These are phyloP conservation scores for Boletus rufocinnamomeus DNA, from an alignment of 768 basidiomycete species.

Conservation along the genomic window DNA sequence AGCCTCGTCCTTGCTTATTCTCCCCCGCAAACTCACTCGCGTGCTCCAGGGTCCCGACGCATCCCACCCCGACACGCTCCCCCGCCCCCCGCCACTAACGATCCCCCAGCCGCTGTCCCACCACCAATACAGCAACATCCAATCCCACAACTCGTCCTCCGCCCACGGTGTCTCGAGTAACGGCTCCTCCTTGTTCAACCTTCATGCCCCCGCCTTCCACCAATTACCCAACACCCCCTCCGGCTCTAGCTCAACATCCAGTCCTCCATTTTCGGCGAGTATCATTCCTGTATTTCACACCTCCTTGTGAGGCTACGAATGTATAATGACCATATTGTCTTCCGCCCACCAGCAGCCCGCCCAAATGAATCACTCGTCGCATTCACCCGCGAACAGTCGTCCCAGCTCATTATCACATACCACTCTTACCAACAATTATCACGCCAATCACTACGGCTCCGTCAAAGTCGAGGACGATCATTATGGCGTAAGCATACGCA, in stretches of 20 bases:
- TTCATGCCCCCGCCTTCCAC: constrained; percentile 59
- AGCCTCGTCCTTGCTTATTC: background rate
- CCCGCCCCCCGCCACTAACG: constrained; percentile 57
- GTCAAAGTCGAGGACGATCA: constrained; percentile 74
- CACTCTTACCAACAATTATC: constrained; percentile 43
- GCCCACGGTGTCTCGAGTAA: constrained; percentile 39
- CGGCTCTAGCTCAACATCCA: constrained; percentile 71
- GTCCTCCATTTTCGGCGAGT: constrained; percentile 89
- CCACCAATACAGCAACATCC: constrained; percentile 50
- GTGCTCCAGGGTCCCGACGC: constrained; percentile 47
- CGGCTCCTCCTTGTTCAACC: constrained; percentile 49
- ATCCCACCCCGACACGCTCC: constrained; percentile 38
- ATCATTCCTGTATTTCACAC: constrained; percentile 43
- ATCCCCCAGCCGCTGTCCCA: constrained; percentile 56
- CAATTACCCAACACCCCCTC: constrained; percentile 70
- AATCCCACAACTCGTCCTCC: constrained; percentile 43
- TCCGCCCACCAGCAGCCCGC: constrained; percentile 59
- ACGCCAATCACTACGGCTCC: constrained; percentile 48
- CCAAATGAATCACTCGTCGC: constrained; percentile 62
- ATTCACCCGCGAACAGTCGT: constrained; percentile 52
- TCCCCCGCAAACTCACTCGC: background rate
- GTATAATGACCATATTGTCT: constrained; percentile 49
- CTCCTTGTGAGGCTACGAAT: constrained; percentile 43
- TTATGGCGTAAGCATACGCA: constrained; percentile 46
- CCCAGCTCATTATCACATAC: constrained; percentile 43